Evolutionary conservation across 495 filamentous ascomycete genomes (phyloP).

Genomic region (Elaphomyces granulatus): DNA sequence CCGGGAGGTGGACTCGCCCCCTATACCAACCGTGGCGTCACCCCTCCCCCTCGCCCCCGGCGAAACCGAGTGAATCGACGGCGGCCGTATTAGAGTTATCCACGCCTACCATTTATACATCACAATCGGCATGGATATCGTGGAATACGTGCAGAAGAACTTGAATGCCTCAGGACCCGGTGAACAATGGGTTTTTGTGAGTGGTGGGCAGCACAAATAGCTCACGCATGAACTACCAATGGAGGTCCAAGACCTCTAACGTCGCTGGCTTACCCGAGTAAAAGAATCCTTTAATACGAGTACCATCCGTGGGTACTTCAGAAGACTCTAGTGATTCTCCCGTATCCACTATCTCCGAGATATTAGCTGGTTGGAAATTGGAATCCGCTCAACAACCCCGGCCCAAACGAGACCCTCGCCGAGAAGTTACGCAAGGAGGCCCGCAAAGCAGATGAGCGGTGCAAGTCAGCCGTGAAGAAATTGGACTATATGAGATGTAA

Average conservation of each 20-base stretch:
- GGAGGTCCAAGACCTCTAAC: conserved; percentile 84
- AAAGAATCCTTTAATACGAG: conserved; percentile 55
- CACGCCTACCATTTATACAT: too few relatives aligned
- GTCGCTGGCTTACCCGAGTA: conserved; percentile 75
- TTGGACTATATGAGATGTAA: conserved; percentile 84
- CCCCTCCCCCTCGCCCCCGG: too few relatives aligned
- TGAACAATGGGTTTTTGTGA: conserved; percentile 71
- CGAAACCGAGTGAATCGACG: too few relatives aligned
- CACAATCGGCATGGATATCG: conserved; percentile 78
- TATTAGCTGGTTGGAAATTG: conserved; percentile 74
- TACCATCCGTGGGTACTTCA: conserved; percentile 47
- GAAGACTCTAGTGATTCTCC: conserved; percentile 54
- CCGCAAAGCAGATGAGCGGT: conserved; percentile 77
- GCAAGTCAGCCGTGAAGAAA: conserved; percentile 70
- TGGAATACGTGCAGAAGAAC: conserved; percentile 82
- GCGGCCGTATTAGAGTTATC: too few relatives aligned
- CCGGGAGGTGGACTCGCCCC: too few relatives aligned
- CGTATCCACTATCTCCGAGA: conserved; percentile 66
- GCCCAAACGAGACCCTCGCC: conserved; percentile 78
- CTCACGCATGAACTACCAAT: conserved; percentile 93
- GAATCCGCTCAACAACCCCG: conserved; percentile 80
- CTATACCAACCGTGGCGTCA: too few relatives aligned
- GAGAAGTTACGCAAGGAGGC: conserved; percentile 83
- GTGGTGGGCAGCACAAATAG: conserved; percentile 89
- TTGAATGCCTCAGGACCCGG: conserved; percentile 82